Base-by-base conservation (phyloP, 148 eudicot genomes). In the Chenopodium suecicum region DNA sequence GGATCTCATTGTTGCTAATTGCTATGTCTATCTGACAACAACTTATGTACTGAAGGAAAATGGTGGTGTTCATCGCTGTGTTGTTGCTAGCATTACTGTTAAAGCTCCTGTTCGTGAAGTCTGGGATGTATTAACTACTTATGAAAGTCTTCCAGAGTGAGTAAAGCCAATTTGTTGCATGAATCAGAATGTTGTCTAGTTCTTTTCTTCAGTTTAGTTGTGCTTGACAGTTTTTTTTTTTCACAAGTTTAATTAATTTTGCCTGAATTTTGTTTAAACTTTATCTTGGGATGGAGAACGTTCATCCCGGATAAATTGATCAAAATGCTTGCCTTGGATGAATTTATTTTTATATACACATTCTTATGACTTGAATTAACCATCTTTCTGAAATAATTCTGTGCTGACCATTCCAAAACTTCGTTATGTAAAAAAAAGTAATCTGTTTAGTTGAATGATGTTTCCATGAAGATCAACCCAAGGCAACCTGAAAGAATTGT, bases 61-160 rank as follows among this genome's bases (percentile, higher is more conserved):
- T 87, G 99, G 99, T 73, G 99, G 99, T 29, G 99, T 96, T 77
- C 99, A 96, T 88, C 94, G 99, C 47, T 91, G 92, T 67, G 99
- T 96, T 74, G 84, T 87, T 84, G 99, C 99, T 75, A 90, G 97
- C 90, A 96, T 96, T 83, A 96, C 98, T 0, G 96, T 96, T 17
- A 96, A 96, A 89, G 98, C 99, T 87, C 85, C 98, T 54, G 93
- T 96, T 76, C 97, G 89, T 87, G 97, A 94, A 88, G 98, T 96
- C 27, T 96, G 99, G 99, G 86, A 88, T 82, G 87, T 83, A 76
- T 89, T 96, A 90, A 94, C 99, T 81, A 93, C 94, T 71, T 95
- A 95, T 85, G 99, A 95, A 88, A 87, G 91, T 80, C 97, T 95
- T 84, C 97, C 99, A 19, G 99, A 94, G 98, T 96, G 89, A 92